A percentile compares a stretch with the other conserved stretches of the same genome.
These are phyloP conservation scores for Phytophthora podocarpi DNA, from an alignment of 352 stramenopile genomes.

Conservation along the genomic window DNA sequence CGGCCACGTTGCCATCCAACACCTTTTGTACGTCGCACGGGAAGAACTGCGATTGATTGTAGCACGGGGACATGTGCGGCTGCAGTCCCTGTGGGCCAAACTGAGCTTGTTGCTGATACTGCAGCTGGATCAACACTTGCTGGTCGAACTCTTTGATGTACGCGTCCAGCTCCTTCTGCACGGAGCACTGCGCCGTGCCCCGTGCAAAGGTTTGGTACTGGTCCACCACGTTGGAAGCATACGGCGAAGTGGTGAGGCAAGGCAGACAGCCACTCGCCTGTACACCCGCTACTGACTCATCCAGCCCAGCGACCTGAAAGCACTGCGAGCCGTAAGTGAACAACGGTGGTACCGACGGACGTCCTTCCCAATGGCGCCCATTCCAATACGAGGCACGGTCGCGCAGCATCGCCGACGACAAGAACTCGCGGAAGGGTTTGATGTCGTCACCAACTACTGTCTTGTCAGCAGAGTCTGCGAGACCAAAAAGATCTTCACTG, in stretches of 20 bases:
- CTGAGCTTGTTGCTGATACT: conserved; percentile 73
- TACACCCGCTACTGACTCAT: conserved; percentile 1
- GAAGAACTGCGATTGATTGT: conserved; percentile 84
- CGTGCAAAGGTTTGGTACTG: conserved; percentile 45
- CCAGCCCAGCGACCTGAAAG: conserved; percentile 48
- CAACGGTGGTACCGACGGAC: conserved; percentile 56
- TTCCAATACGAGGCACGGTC: conserved; percentile 86
- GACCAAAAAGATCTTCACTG: conserved; percentile 70
- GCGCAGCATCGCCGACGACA: conserved; percentile 46
- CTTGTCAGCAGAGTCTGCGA: conserved; percentile 39
- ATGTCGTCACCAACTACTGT: conserved; percentile 37
- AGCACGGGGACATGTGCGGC: conserved; percentile 79
- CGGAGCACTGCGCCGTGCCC: conserved; percentile 46
- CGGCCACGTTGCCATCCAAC: conserved; percentile 63
- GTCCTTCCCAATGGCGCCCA: conserved; percentile 76
- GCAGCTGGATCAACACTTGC: conserved; percentile 76
- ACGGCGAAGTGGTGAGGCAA: conserved; percentile 64
- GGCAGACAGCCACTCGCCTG: conserved; percentile 57
- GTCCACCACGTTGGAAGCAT: conserved; percentile 46
- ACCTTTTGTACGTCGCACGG: conserved; percentile 82
- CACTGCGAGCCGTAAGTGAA: conserved; percentile 82
- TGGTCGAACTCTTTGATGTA: conserved; percentile 87
- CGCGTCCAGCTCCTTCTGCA: conserved; percentile 74
- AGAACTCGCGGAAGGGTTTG: conserved; percentile 56
- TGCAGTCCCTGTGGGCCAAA: conserved; percentile 68